These are phyloP conservation scores for Zymoseptoria brevis DNA, from an alignment of 2,329 filamentous ascomycete species.

Conservation along the genomic window DNA sequence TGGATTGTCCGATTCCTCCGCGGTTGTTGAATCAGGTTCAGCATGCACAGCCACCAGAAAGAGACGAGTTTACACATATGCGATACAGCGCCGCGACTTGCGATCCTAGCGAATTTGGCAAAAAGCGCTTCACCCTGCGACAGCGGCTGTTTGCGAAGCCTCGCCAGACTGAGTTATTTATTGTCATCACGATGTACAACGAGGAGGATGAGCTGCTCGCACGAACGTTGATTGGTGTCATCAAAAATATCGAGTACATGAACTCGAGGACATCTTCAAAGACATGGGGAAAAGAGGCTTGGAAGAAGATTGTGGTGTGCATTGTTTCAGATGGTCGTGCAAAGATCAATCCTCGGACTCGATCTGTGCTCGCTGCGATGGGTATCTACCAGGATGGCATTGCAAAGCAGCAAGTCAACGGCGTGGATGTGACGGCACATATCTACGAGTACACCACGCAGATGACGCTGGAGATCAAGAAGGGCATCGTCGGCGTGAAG, in stretches of 20 bases:
- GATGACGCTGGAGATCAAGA: conserved; percentile 81
- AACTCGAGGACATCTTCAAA: conserved; percentile 87
- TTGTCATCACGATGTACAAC: conserved; percentile 98
- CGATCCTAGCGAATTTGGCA: conserved; percentile 80
- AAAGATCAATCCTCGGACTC: conserved; percentile 90
- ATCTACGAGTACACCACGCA: conserved; percentile 92
- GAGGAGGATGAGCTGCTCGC: conserved; percentile 95
- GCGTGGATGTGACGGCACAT: conserved; percentile 91
- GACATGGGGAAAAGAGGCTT: conserved; percentile 96
- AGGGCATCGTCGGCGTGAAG: conserved; percentile 75
- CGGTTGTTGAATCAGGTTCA: conserved; percentile 78
- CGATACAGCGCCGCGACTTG: conserved; percentile 92
- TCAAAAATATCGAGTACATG: conserved; percentile 99
- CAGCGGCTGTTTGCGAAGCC: conserved; percentile 89
- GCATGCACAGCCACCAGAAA: conserved; percentile 69
- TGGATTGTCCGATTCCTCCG: conserved; percentile 92
- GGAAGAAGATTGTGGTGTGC: conserved; percentile 99
- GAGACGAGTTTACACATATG: conserved; percentile 86
- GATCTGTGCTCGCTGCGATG: conserved; percentile 81
- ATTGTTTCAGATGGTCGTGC: conserved; percentile 93
- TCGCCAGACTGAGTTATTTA: conserved; percentile 88
- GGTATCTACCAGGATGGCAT: conserved; percentile 98
- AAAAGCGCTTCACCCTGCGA: conserved; percentile 81
- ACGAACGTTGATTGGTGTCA: conserved; percentile 89
- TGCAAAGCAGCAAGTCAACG: conserved; percentile 95